These are phyloP conservation scores for Penicillium paneum DNA, from an alignment of 2,329 filamentous ascomycete species.

Conservation along the genomic window DNA sequence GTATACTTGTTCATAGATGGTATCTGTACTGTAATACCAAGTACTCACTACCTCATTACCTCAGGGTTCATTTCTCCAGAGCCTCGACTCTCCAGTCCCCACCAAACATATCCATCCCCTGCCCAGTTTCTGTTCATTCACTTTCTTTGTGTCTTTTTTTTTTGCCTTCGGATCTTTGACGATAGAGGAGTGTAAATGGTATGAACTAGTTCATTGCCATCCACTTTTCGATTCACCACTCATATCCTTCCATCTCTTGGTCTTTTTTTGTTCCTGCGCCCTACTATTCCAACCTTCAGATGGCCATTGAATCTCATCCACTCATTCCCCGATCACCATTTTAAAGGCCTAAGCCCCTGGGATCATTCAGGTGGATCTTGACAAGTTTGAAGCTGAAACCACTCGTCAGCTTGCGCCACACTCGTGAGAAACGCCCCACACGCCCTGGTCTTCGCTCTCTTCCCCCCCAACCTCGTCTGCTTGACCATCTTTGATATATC, in stretches of 20 bases:
- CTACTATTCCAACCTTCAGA: constrained; percentile 14
- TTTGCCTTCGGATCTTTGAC: neutral
- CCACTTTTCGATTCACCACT: neutral
- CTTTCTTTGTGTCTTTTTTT: neutral
- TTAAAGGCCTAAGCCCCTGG: constrained; percentile 22
- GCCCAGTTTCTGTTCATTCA: constrained; percentile 8
- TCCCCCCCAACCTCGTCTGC: constrained; percentile 11
- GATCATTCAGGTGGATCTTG: constrained; percentile 16
- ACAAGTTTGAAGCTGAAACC: constrained; percentile 36
- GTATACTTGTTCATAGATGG: neutral
- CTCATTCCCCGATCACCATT: constrained; percentile 28
- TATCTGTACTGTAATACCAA: neutral
- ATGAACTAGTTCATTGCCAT: neutral
- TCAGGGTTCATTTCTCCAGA: constrained; percentile 21
- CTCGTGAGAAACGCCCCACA: constrained; percentile 37
- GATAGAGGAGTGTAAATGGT: neutral
- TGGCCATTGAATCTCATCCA: constrained; percentile 14
- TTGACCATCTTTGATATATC: constrained; percentile 12
- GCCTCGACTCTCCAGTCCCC: constrained; percentile 22
- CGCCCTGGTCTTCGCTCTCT: constrained; percentile 26
- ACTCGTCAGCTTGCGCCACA: constrained; percentile 47
- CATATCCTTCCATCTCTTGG: constrained; percentile 7
- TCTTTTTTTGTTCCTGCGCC: constrained; percentile 8
- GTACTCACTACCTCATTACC: constrained; percentile 14
- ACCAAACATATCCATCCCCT: constrained; percentile 7